phyloP scores from a whole-genome alignment of 2,329 filamentous ascomycete genomes.

The Fusarium scirpi region DNA sequence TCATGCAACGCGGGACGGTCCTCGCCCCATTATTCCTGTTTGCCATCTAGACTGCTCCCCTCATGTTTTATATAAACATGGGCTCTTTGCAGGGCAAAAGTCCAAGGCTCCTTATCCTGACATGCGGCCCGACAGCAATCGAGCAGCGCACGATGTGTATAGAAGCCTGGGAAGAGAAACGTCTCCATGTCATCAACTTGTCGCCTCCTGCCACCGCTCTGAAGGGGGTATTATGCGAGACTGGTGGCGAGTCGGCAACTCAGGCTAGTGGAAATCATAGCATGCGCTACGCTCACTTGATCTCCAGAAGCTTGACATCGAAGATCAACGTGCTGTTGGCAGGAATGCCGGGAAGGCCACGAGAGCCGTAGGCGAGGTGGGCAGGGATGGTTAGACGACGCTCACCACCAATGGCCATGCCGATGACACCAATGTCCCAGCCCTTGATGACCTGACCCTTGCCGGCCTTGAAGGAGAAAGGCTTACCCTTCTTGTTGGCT shows the following conservation, averaged over 20 bases:
- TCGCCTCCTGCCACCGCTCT: constrained; percentile 24
- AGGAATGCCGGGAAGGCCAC: constrained; percentile 85
- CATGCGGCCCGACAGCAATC: constrained; percentile 49
- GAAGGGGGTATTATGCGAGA: constrained; percentile 44
- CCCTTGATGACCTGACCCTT: constrained; percentile 98
- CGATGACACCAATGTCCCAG: constrained; percentile 94
- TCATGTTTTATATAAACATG: constrained; percentile 28
- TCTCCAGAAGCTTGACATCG: constrained; percentile 87
- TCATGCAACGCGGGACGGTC: constrained; percentile 61
- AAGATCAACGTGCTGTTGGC: constrained; percentile 92
- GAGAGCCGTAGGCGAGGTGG: constrained; percentile 88
- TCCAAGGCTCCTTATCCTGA: constrained; percentile 60
- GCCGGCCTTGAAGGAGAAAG: constrained; percentile 95
- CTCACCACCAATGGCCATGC: constrained; percentile 95
- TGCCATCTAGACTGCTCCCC: constrained; percentile 37
- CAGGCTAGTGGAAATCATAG: constrained; percentile 20
- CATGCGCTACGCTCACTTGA: constrained; percentile 70
- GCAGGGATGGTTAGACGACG: constrained; percentile 91
- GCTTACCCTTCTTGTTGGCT: constrained; percentile 99
- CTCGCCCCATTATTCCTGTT: constrained; percentile 63
- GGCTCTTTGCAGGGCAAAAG: constrained; percentile 52
- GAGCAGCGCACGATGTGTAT: constrained; percentile 36
- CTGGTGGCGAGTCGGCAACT: constrained; percentile 22
- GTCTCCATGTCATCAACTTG: constrained; percentile 26
- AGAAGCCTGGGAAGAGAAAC: constrained; percentile 23